Evolutionary conservation across 148 eudicot genomes (phyloP), one percentile per base, ranked within the genome.

Genomic region (Spergularia bocconei): DNA sequence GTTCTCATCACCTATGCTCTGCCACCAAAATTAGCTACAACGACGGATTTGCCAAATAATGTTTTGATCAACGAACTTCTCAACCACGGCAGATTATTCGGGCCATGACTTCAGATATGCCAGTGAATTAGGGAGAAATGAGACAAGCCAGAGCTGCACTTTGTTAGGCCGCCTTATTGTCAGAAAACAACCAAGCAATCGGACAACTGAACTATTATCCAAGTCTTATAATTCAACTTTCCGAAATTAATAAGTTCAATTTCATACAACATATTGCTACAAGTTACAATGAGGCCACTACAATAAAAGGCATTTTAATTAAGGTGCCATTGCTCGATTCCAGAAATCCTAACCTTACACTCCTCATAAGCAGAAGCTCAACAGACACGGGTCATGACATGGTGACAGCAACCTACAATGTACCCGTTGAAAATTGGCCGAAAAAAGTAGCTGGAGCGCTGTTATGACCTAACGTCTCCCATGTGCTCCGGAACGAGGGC

Each of bases 401-500:
- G 21, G 63, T 4, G 8, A 50, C 20, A 70, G 50, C 36, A 70
- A 77, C 41, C 57, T 23, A n/a, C 58, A 38, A 13, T 20, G 19
- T 48, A 41, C 53, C 12, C 48, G 10, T 39, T 6, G 55, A 7
- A n/a, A 15, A 38, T 36, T 10, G 25, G 21, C 44, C 21, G 4
- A 61, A 12, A 13, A 51, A n/a, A 5, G 21, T 53, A 25, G 6
- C 56, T 16, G 1, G 1, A 11, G 10, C 21, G 6, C 55, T 70
- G 41, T 51, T 60, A 70, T 16, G 41, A 17, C 67, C 79, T 80
- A 86, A 77, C 90, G 82, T 73, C 82, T 86, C 63, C 92, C 86
- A 77, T 87, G 88, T 33, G 75, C 36, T 12, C 85, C 84, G 54
- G 90, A 76, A 72, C 92, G 82, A 33, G 96, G 87, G 70, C 95